phyloP scores from a whole-genome alignment of 345 rosid species.

The Anacardium occidentale region DNA sequence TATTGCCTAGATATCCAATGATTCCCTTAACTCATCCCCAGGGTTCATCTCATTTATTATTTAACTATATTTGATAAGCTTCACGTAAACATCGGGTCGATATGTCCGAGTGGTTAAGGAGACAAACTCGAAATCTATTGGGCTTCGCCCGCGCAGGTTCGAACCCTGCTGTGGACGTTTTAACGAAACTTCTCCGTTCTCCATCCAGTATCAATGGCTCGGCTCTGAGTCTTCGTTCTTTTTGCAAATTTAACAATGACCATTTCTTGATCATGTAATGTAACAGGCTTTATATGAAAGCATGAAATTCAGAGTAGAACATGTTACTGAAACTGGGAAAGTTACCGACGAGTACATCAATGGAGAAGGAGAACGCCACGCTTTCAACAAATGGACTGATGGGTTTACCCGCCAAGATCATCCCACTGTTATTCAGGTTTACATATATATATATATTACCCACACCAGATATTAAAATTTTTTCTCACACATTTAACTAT shows the following conservation, averaged over 20 bases:
- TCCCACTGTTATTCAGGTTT: constrained; percentile 64
- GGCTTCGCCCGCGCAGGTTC: constrained; percentile 82
- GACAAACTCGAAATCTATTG: constrained; percentile 91
- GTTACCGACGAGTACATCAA: constrained; percentile 32
- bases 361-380: constrained; percentile 23
- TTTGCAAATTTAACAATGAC: too few species aligned
- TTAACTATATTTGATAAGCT: too few species aligned
- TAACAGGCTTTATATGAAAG: constrained; percentile 52
- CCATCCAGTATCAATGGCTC: too few species aligned
- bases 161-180: constrained; percentile 76
- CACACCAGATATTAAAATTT: too few species aligned
- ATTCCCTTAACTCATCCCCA: too few species aligned
- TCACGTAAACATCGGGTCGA: too few species aligned
- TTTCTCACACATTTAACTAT: too few species aligned
- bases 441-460: too few species aligned
- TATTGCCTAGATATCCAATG: too few species aligned
- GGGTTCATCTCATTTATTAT: too few species aligned
- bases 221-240: too few species aligned
- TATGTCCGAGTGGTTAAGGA: constrained; percentile 49
- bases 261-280: background rate
- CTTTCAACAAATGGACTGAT: constrained; percentile 44
- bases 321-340: constrained; percentile 44
- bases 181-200: too few species aligned
- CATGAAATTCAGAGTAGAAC: constrained; percentile 54
- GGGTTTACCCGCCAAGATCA: constrained; percentile 56